Percentiles rank a stretch among this genome's conserved stretches.
Conservation (phyloP, 1,284 basidiomycete species). For the Lignosus rhinocerotis region DNA sequence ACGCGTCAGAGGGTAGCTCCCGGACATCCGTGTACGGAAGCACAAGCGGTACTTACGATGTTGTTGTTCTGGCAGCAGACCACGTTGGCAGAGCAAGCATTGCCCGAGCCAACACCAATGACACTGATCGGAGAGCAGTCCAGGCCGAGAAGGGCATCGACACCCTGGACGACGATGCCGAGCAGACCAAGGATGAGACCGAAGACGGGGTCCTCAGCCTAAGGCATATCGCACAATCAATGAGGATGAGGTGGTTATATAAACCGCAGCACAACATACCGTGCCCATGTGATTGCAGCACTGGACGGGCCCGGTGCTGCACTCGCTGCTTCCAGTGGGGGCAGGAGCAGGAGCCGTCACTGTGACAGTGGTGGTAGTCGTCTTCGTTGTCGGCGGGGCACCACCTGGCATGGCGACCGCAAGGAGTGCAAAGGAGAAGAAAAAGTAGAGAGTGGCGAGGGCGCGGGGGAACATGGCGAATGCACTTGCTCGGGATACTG, state of each 20-base stretch:
- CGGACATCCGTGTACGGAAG: background rate
- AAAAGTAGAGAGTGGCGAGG: slow-evolving; percentile 15
- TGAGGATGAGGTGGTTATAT: background rate
- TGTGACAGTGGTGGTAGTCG: slow-evolving; percentile 14
- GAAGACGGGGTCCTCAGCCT: slow-evolving; percentile 15
- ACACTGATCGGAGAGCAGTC: slow-evolving; percentile 25
- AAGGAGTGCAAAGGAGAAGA: slow-evolving; percentile 23
- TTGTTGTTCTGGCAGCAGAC: slow-evolving; percentile 30
- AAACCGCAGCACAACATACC: background rate
- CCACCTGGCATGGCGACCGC: slow-evolving; percentile 26
- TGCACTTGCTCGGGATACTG: slow-evolving; percentile 3
- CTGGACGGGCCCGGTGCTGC: slow-evolving; percentile 22
- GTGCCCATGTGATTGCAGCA: slow-evolving; percentile 21
- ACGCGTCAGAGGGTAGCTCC: background rate
- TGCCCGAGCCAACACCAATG: slow-evolving; percentile 19
- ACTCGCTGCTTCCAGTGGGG: slow-evolving; percentile 8
- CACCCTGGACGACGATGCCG: slow-evolving; percentile 20
- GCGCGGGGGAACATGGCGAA: slow-evolving; percentile 20
- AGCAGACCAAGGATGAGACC: slow-evolving; percentile 20
- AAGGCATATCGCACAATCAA: background rate
- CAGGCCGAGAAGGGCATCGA: slow-evolving; percentile 23
- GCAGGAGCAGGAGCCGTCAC: slow-evolving; percentile 16
- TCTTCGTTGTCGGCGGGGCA: slow-evolving; percentile 2
- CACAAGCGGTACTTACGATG: slow-evolving; percentile 5
- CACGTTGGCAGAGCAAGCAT: slow-evolving; percentile 16